These are phyloP conservation scores for Dictyostelium citrinum DNA, from an alignment of 78 protist genomes.

Conservation along the genomic window DNA sequence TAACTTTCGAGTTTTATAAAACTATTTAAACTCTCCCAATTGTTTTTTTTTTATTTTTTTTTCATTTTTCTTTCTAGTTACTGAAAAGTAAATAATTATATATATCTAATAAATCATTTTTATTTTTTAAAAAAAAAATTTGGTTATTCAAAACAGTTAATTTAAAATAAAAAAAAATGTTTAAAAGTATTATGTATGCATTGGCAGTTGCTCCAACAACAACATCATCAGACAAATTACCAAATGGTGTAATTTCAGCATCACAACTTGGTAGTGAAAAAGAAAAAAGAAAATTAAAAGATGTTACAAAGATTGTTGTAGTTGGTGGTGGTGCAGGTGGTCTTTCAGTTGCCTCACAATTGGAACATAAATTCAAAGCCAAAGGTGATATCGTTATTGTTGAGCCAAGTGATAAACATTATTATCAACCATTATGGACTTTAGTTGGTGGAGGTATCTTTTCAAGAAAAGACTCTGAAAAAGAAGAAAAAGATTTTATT, in stretches of 20 bases:
- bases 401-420: slow-evolving; percentile 82
- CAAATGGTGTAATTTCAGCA: not conserved
- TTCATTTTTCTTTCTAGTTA: not conserved
- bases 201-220: not conserved
- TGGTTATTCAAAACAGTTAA: no score
- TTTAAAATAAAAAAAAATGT: not conserved
- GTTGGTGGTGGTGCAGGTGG: slow-evolving; percentile 89
- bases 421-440: slow-evolving; percentile 87
- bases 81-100: no score
- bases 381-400: slow-evolving; percentile 46
- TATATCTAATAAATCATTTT: no score
- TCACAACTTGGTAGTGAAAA: not conserved
- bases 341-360: slow-evolving; percentile 43
- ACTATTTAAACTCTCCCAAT: not conserved
- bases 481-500: slow-evolving; percentile 15
- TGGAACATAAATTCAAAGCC: slow-evolving; percentile 20
- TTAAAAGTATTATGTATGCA: not conserved
- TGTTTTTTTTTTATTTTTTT: not conserved
- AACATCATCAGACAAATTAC: not conserved
- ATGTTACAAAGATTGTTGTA: slow-evolving; percentile 40
- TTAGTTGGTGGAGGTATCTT: slow-evolving; percentile 85
- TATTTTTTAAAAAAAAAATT: no score
- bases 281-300: slow-evolving; percentile 15
- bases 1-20: not conserved
- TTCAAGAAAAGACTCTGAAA: not conserved